Percentiles rank a stretch among this genome's conserved stretches.
phyloP scores from a whole-genome alignment of 805 yeast genomes.

The Metschnikowia baotianmanensis region DNA sequence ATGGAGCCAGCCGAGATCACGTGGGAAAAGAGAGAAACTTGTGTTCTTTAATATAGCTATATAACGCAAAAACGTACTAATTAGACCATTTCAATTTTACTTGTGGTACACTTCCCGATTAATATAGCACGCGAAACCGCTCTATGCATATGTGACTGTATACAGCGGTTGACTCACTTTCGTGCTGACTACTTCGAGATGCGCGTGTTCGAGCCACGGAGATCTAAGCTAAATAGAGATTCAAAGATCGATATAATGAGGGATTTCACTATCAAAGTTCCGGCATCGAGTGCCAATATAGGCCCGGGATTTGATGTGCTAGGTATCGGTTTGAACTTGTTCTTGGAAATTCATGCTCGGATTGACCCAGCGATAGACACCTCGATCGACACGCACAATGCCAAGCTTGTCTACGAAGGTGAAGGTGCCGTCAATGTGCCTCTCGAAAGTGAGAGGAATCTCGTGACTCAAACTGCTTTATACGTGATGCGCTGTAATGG shows the following conservation, averaged over 20 bases:
- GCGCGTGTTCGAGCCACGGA: no score
- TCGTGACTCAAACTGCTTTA: slow-evolving; percentile 89
- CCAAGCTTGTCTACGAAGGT: slow-evolving; percentile 66
- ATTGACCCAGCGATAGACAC: slow-evolving; percentile 54
- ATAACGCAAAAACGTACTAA: background rate
- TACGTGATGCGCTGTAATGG: slow-evolving; percentile 86
- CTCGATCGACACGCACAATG: slow-evolving; percentile 62
- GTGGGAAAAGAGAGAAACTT: slow-evolving; percentile 65
- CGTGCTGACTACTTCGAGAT: no score
- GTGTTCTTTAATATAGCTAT: slow-evolving; percentile 23
- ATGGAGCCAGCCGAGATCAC: slow-evolving; percentile 63
- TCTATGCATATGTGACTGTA: background rate
- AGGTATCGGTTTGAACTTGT: slow-evolving; percentile 84
- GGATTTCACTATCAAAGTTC: slow-evolving; percentile 67
- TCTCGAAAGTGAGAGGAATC: slow-evolving; percentile 68
- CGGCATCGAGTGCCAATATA: slow-evolving; percentile 96
- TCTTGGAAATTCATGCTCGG: slow-evolving; percentile 64
- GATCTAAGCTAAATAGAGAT: background rate
- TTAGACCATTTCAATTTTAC: background rate
- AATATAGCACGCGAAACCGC: no score
- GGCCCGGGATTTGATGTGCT: slow-evolving; percentile 98
- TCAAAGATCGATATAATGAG: slow-evolving; percentile 34
- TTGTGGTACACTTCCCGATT: background rate
- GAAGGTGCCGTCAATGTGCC: slow-evolving; percentile 86
- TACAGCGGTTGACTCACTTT: background rate